phyloP scores from a whole-genome alignment of 352 stramenopile genomes.

The Phytophthora ohioensis region DNA sequence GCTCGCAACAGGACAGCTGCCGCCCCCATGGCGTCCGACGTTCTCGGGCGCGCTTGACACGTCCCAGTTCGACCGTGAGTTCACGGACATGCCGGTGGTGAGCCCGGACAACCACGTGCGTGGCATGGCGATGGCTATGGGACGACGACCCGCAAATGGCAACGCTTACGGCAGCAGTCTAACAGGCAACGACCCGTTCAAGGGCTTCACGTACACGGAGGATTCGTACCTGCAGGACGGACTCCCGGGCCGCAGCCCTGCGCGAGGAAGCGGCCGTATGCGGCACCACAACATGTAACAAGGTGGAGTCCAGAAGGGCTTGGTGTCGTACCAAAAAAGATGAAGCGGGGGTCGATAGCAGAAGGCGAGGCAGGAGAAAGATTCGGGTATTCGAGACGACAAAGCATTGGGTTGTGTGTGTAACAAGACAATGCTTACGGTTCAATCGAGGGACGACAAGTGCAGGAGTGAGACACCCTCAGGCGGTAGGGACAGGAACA shows the following conservation, averaged over 20 bases:
- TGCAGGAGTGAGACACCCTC: slow-evolving; percentile 26
- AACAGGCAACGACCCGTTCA: slow-evolving; percentile 78
- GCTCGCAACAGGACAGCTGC: slow-evolving; percentile 64
- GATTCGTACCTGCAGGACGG: slow-evolving; percentile 80
- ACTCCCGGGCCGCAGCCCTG: slow-evolving; percentile 43
- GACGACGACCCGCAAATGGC: slow-evolving; percentile 47
- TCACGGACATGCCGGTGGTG: slow-evolving; percentile 96
- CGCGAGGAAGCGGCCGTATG: slow-evolving; percentile 33
- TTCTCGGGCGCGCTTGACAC: slow-evolving; percentile 96
- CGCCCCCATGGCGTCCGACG: slow-evolving; percentile 93
- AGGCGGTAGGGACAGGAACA: slow-evolving; percentile 33
- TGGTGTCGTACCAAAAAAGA: slow-evolving; percentile 18
- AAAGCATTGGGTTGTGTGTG: slow-evolving; percentile 17
- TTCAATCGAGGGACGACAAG: slow-evolving; percentile 29
- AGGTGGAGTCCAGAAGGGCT: not conserved
- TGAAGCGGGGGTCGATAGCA: slow-evolving; percentile 31
- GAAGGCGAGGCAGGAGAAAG: slow-evolving; percentile 26
- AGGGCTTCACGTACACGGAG: slow-evolving; percentile 89
- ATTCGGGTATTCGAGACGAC: slow-evolving; percentile 25
- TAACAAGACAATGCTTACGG: slow-evolving; percentile 25
- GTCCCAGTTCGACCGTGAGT: slow-evolving; percentile 98
- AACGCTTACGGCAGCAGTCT: slow-evolving; percentile 60
- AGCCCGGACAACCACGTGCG: slow-evolving; percentile 88
- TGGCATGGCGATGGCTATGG: slow-evolving; percentile 63
- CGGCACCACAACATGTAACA: slow-evolving; percentile 48